Percentiles rank a stretch among this genome's conserved stretches.
Evolutionary conservation across 306 rosid species (phyloP).

Genomic region (Acacia crassicarpa): DNA sequence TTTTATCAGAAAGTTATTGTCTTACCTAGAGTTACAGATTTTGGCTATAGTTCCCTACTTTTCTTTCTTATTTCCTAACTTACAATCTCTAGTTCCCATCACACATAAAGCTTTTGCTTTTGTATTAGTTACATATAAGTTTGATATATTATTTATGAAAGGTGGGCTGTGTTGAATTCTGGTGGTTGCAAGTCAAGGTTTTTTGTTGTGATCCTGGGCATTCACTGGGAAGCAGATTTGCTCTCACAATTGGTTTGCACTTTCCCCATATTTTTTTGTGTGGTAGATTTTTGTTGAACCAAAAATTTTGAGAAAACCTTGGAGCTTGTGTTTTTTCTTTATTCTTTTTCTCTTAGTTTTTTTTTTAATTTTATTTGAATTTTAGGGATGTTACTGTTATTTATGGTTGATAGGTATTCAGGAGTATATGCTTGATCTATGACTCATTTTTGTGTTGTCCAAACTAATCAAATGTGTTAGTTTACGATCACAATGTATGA

Average conservation of each 20-base stretch:
- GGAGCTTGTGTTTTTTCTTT: not conserved
- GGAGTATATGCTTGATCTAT: not conserved
- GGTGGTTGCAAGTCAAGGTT: not conserved
- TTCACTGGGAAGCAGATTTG: not conserved
- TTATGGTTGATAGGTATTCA: not conserved
- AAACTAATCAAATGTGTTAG: not conserved
- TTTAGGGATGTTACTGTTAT: too few relatives aligned
- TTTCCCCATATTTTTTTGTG: not conserved
- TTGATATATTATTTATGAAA: not conserved
- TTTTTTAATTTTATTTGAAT: too few relatives aligned
- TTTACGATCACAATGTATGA: not conserved
- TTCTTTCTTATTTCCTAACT: too few relatives aligned
- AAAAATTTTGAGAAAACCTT: not conserved
- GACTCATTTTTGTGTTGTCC: not conserved
- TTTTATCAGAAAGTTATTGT: too few relatives aligned
- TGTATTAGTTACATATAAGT: too few relatives aligned
- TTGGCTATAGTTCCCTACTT: too few relatives aligned
- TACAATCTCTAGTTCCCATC: too few relatives aligned
- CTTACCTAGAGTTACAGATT: too few relatives aligned
- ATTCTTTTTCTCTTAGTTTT: not conserved
- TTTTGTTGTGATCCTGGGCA: not conserved
- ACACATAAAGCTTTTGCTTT: too few relatives aligned
- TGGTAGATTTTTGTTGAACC: not conserved
- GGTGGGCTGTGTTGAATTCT: not conserved
- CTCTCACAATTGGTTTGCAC: not conserved